Base-by-base conservation (phyloP, 768 basidiomycete species). In the Mrakia hoshinonis region DNA sequence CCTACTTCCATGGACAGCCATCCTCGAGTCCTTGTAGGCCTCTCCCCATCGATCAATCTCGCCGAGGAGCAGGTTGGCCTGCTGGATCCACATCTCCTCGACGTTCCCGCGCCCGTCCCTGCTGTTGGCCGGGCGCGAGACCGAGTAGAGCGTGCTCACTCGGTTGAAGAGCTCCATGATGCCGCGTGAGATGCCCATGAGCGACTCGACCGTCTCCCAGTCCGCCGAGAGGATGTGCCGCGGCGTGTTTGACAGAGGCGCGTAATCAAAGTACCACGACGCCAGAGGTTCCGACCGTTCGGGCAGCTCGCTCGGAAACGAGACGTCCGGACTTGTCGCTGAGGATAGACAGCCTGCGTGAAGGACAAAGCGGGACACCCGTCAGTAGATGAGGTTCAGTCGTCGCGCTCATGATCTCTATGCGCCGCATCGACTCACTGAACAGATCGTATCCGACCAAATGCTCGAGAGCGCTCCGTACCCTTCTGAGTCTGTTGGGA, bases 111-210 rank as follows among this genome's bases (percentile, higher is more conserved):
- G n/a, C n/a, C n/a, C n/a, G n/a, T n/a, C n/a, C 29, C 55, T 26
- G 55, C 9, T 7, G 29, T 18, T 58, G 18, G 10, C 55, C 4
- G 55, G 55, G 2, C 55, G 55, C 6, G 55, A 58, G 55, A 58
- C 31, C 29, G 55, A 58, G 31, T 58, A 58, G 55, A 58, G 55
- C 24, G 55, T 58, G 29, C 55, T 58, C 10, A 58, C 55, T 18
- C 55, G 55, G 29, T 58, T 26, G 18, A 58, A 31, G 1, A 58
- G 4, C 55, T 58, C 55, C 4, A 58, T 58, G 29, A 58, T 31
- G 18, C 55, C 55, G 24, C 55, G 9, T 13, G 55, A 58, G 18
- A 58, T 26, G 31, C 55, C 55, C 55, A 58, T 58, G 12, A 58
- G 31, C 31, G 55, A 34, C 31, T 58, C 55, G 29, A 58, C 55